These are phyloP conservation scores for Pseudogymnoascus sp. DNA, from an alignment of 2,329 filamentous ascomycete genomes.

Conservation along the genomic window DNA sequence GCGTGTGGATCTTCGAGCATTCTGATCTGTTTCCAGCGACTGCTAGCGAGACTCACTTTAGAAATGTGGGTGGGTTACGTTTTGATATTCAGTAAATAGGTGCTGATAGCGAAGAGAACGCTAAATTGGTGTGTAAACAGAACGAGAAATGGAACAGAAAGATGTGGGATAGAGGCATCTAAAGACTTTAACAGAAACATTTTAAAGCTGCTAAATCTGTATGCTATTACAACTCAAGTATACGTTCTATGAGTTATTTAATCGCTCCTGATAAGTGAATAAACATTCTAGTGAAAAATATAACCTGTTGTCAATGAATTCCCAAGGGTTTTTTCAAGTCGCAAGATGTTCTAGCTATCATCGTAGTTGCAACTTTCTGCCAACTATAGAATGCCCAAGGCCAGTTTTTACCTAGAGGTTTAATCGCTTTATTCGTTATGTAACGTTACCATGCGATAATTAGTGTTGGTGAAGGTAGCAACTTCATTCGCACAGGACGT, in stretches of 20 bases:
- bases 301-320: not conserved
- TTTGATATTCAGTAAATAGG: not conserved
- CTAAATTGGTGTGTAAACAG: too few relatives aligned
- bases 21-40: not conserved
- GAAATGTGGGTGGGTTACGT: not conserved
- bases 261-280: not conserved
- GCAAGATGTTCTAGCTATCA: too few relatives aligned
- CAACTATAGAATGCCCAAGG: too few relatives aligned
- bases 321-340: too few relatives aligned
- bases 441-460: too few relatives aligned
- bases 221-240: not conserved
- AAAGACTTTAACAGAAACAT: not conserved
- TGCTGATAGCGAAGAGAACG: too few relatives aligned
- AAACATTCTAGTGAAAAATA: not conserved
- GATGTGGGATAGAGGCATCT: not conserved
- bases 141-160: not conserved
- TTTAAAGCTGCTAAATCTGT: not conserved
- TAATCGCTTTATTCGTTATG: too few relatives aligned
- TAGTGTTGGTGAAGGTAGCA: not conserved
- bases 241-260: not conserved
- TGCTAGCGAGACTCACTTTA: not conserved
- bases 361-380: too few relatives aligned
- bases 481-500: conserved; percentile 8
- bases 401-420: too few relatives aligned
- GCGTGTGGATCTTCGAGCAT: not conserved